Conservation (phyloP, 345 rosid species). For the Dimocarpus longan region DNA sequence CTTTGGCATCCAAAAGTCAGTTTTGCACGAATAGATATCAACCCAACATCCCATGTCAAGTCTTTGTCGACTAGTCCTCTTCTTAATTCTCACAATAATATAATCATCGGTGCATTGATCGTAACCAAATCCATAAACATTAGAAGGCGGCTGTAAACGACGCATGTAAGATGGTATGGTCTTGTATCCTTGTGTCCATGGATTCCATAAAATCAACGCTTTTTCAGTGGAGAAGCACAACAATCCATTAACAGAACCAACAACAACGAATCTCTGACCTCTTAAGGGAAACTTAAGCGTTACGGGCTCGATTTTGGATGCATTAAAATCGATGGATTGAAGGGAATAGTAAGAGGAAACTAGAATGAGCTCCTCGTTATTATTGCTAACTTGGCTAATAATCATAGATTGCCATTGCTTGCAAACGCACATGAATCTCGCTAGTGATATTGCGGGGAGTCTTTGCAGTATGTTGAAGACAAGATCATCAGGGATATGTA, state of each 20-base stretch:
- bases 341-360: background rate
- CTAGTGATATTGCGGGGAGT: slow-evolving; percentile 18
- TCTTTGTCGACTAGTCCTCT: too few relatives aligned
- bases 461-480: slow-evolving; percentile 2
- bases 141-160: too few relatives aligned
- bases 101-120: background rate
- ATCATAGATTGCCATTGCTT: slow-evolving; percentile 13
- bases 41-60: background rate
- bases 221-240: background rate
- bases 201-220: background rate
- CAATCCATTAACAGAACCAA: slow-evolving; percentile 6
- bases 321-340: background rate
- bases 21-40: background rate
- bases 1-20: background rate
- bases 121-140: background rate
- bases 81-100: background rate
- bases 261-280: background rate
- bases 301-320: background rate
- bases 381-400: background rate
- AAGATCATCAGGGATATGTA: background rate
- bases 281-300: background rate
- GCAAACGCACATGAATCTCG: slow-evolving; percentile 23
- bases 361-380: background rate
- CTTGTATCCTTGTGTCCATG: background rate
- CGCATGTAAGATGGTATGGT: background rate